phyloP scores from a whole-genome alignment of 495 filamentous ascomycete species.

The Halenospora varia region DNA sequence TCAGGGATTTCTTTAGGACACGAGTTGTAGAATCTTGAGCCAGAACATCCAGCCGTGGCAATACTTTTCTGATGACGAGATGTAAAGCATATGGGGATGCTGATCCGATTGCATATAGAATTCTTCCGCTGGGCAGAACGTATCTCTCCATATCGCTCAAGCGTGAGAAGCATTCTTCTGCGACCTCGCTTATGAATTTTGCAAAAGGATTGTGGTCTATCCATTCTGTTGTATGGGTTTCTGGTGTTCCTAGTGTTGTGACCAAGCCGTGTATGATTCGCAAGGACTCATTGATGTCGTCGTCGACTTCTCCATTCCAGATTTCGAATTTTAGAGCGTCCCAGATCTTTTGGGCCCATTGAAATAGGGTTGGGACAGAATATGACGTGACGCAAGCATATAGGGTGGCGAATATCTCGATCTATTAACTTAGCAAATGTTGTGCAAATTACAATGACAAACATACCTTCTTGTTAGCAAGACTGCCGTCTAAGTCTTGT shows the following conservation, averaged over 20 bases:
- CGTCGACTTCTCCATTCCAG: conserved; percentile 49
- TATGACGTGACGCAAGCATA: conserved; percentile 41
- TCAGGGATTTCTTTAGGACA: conserved; percentile 10
- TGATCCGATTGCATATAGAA: conserved; percentile 40
- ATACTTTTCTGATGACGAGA: not conserved
- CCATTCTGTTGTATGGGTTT: not conserved
- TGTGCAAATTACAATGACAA: conserved; percentile 7
- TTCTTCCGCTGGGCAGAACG: conserved; percentile 10
- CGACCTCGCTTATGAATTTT: not conserved
- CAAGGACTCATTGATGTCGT: conserved; percentile 42
- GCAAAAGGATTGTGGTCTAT: not conserved
- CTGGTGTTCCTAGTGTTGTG: conserved; percentile 1
- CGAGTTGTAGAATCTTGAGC: conserved; percentile 9
- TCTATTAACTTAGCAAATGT: conserved; percentile 25
- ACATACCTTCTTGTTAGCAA: conserved; percentile 37
- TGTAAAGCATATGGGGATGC: conserved; percentile 14
- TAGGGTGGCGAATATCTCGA: conserved; percentile 47
- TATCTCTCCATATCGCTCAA: conserved; percentile 14
- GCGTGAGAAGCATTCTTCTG: conserved; percentile 12
- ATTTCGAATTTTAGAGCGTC: conserved; percentile 53
- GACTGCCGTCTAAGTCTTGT: conserved; percentile 39
- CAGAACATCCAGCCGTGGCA: conserved; percentile 9
- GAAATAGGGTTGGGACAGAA: conserved; percentile 33
- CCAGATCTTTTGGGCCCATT: conserved; percentile 44
- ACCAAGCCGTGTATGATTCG: conserved; percentile 42